A percentile compares a stretch with the other conserved stretches of the same genome.
Conservation (phyloP, 768 basidiomycete genomes). For the Boletus barrowsii region DNA sequence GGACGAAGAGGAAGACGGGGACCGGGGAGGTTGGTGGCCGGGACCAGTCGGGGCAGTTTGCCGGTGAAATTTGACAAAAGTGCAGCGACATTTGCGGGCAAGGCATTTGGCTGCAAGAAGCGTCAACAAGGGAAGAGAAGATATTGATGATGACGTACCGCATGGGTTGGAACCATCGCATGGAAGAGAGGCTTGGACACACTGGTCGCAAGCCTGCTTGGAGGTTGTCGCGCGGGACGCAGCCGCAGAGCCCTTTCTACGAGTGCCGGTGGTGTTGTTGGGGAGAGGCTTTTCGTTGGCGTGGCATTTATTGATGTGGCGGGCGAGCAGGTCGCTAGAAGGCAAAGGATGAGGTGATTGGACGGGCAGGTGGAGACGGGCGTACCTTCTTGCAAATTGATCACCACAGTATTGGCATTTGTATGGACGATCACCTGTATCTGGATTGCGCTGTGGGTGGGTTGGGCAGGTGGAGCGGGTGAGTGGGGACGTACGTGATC, state of each 20-base stretch:
- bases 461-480: constrained; percentile 19
- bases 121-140: neutral
- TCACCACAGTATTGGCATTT: constrained; percentile 86
- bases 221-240: constrained; percentile 73
- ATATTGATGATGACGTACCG: constrained; percentile 44
- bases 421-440: constrained; percentile 88
- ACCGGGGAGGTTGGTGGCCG: constrained; percentile 50
- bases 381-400: constrained; percentile 82
- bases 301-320: constrained; percentile 88
- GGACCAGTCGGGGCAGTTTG: constrained; percentile 78
- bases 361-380: constrained; percentile 6
- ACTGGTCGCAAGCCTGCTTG: constrained; percentile 85
- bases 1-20: constrained; percentile 33
- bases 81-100: constrained; percentile 68
- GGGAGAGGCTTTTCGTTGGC: constrained; percentile 59
- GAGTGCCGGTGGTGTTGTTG: constrained; percentile 33
- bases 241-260: constrained; percentile 66
- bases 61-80: constrained; percentile 78
- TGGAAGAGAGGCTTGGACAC: constrained; percentile 68
- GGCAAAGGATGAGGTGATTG: neutral
- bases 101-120: constrained; percentile 62
- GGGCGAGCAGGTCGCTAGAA: constrained; percentile 75
- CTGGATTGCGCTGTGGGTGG: constrained; percentile 35
- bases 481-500: constrained; percentile 67
- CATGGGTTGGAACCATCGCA: constrained; percentile 82